These are phyloP conservation scores for Botryotinia globosa DNA, from an alignment of 2,329 filamentous ascomycete genomes.

Conservation along the genomic window DNA sequence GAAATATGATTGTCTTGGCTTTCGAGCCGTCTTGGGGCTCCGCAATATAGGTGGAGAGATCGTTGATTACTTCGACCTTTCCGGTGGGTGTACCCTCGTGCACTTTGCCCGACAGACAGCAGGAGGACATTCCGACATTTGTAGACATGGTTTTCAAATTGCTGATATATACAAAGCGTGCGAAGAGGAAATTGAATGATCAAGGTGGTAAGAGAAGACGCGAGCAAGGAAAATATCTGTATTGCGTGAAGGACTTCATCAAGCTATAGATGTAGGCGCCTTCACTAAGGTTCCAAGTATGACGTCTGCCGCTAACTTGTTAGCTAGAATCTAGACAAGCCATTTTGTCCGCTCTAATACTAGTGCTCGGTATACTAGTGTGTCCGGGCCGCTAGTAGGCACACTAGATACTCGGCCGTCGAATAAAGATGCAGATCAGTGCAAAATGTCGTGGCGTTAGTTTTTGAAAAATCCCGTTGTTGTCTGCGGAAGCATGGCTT, in stretches of 20 bases:
- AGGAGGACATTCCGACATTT: not conserved
- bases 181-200: not conserved
- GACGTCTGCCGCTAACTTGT: not conserved
- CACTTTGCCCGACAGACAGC: not conserved
- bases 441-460: not conserved
- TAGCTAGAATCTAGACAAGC: not conserved
- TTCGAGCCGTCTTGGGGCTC: slow-evolving; percentile 36
- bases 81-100: slow-evolving; percentile 41
- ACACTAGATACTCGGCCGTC: not conserved
- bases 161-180: not conserved
- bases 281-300: not conserved
- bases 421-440: not conserved
- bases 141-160: not conserved
- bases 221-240: not conserved
- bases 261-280: not conserved
- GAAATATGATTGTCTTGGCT: slow-evolving; percentile 46
- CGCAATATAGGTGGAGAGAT: slow-evolving; percentile 46
- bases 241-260: not conserved
- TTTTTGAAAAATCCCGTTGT: too few relatives aligned
- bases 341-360: not conserved
- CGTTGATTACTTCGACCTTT: slow-evolving; percentile 43
- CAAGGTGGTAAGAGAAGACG: not conserved
- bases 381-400: not conserved
- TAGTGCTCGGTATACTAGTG: not conserved
- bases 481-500: not conserved